phyloP scores from a whole-genome alignment of 2,329 filamentous ascomycete genomes.

The Colletotrichum horii region DNA sequence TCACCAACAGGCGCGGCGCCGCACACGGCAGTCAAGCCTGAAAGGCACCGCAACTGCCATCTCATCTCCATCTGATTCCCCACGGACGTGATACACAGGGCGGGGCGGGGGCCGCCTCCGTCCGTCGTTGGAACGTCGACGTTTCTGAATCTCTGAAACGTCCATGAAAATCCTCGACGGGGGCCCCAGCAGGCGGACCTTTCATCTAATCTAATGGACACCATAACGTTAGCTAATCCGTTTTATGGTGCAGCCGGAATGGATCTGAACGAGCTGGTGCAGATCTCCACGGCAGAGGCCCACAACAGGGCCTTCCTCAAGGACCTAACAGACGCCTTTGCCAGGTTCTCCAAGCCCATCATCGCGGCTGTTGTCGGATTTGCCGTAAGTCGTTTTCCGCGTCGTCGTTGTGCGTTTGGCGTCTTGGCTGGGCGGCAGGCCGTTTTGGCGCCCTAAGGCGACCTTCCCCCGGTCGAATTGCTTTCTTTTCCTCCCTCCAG shows the following conservation, averaged over 20 bases:
- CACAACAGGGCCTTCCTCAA: constrained; percentile 32
- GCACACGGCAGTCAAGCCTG: background rate
- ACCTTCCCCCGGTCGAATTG: background rate
- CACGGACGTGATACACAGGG: constrained; percentile 14
- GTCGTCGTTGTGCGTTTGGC: background rate
- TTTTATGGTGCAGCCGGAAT: constrained; percentile 20
- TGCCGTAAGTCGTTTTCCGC: constrained; percentile 43
- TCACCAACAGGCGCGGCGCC: background rate
- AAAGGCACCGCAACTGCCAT: constrained; percentile 1
- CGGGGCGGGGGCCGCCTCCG: too few species aligned
- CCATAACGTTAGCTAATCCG: constrained; percentile 1
- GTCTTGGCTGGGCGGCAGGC: background rate
- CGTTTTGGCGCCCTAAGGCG: background rate
- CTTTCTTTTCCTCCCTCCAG: background rate
- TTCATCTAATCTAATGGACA: background rate
- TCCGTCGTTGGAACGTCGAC: background rate
- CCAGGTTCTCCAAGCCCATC: constrained; percentile 47
- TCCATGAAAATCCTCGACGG: background rate
- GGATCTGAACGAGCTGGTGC: constrained; percentile 26
- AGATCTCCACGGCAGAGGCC: constrained; percentile 27
- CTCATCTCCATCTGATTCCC: constrained; percentile 11
- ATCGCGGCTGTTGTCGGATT: constrained; percentile 55
- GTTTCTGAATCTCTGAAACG: constrained; percentile 13
- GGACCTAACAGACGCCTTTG: constrained; percentile 44
- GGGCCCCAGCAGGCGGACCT: background rate